These are phyloP conservation scores for Platanthera zijinensis DNA, from an alignment of 106 monocot species.

Conservation along the genomic window DNA sequence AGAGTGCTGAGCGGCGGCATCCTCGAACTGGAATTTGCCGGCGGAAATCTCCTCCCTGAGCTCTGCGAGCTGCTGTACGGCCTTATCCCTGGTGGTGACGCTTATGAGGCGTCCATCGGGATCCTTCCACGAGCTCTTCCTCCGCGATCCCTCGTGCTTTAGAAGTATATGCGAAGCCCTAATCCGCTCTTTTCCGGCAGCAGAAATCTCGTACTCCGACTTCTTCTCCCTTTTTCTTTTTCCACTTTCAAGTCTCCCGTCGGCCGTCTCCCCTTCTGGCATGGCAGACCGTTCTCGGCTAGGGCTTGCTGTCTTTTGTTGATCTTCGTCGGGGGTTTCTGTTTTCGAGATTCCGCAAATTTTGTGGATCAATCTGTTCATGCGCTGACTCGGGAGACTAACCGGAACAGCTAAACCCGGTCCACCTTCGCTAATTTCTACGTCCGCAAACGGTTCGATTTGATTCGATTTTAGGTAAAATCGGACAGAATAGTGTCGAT, in stretches of 20 bases:
- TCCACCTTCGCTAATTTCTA: too few relatives aligned
- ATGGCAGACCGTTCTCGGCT: background rate
- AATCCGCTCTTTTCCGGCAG: slow-evolving; percentile 19
- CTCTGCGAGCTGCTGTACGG: slow-evolving; percentile 31
- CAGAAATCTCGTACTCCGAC: background rate
- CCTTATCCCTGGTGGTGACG: slow-evolving; percentile 43
- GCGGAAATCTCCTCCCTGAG: slow-evolving; percentile 41
- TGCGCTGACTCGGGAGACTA: too few relatives aligned
- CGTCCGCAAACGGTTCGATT: too few relatives aligned
- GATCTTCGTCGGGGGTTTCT: background rate
- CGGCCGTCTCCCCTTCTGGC: background rate
- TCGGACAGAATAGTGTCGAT: too few relatives aligned
- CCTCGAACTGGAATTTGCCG: slow-evolving; percentile 41
- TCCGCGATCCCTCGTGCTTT: slow-evolving; percentile 61
- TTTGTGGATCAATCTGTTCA: too few relatives aligned
- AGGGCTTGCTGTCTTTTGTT: background rate
- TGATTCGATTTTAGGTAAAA: too few relatives aligned
- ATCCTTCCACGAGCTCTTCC: slow-evolving; percentile 70
- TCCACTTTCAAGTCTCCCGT: background rate
- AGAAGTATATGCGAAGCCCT: slow-evolving; percentile 58
- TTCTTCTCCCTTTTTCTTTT: slow-evolving; percentile 8
- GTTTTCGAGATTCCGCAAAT: too few relatives aligned
- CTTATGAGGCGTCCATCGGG: slow-evolving; percentile 40
- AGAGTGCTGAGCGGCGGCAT: slow-evolving; percentile 47
- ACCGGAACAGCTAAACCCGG: too few relatives aligned